Base-by-base conservation (phyloP, 164 flowering plant genomes). In the Tetracentron sinense region DNA sequence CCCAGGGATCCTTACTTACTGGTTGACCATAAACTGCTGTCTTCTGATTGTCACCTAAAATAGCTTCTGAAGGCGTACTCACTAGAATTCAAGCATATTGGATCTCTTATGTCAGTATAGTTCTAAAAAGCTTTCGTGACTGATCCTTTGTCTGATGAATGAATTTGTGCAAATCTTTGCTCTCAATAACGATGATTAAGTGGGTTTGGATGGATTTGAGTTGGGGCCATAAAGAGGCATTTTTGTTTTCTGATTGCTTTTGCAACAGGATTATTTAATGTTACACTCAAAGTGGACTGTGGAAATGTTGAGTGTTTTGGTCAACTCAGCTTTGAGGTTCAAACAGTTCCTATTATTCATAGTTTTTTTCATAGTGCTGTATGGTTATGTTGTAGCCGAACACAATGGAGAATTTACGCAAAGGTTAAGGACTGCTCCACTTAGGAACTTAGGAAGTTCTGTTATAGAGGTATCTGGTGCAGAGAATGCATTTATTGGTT, bases 391-490 rank as follows among this genome's bases (percentile, higher is more conserved):
- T 17, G 28, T 44, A 57, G 83, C 84, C 6, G 77, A 84, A 22
- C 29, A 72, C 30, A 71, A 70, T 42, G 65, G 38, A 50, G 82
- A 70, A 51, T 35, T 29, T 62, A 64, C 52, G 33, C 72, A 58
- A 53, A 78, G 58, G 54, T 6, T 79, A 49, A 79, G 79, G 73
- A 75, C 87, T 60, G 89, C 96, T 62, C 96, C 97, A n/a, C 69
- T 75, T 60, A 83, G 63, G 73, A 67, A 83, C 70, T 62, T 79
- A 12, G 74, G 74, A 61, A 69, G 19, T 23, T 74, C 70, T 63
- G 74, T 85, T 62, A 87, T 85, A 69, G 94, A 89, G 78, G 96
- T 89, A 16, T 60, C 83, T 54, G 90, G 86, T 63, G 58, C 63
- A n/a, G 86, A 79, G 75, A 79, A 72, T 60, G 58, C 50, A 7